phyloP scores from a whole-genome alignment of 352 stramenopile species.

The Phytopythium montanum region DNA sequence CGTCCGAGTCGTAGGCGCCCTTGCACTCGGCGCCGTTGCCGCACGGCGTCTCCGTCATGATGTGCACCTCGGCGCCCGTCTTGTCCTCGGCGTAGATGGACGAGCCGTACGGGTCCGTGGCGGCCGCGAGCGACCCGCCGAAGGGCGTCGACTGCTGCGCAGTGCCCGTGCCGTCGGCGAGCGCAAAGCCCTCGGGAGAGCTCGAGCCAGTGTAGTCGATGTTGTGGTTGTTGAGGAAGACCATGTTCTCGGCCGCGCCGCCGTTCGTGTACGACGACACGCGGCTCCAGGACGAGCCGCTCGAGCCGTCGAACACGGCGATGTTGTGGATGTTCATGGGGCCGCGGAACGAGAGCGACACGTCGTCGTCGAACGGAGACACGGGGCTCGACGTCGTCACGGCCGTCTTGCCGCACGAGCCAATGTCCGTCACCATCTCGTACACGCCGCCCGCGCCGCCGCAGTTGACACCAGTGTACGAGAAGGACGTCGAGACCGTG shows the following conservation, averaged over 20 bases:
- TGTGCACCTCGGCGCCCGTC: slow-evolving; percentile 72
- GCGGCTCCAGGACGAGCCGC: slow-evolving; percentile 42
- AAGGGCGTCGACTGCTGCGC: slow-evolving; percentile 41
- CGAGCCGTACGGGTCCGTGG: slow-evolving; percentile 33
- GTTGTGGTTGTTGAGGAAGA: slow-evolving; percentile 86
- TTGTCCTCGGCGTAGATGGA: slow-evolving; percentile 53
- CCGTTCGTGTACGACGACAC: slow-evolving; percentile 66
- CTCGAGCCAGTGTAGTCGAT: slow-evolving; percentile 54
- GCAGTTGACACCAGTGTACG: slow-evolving; percentile 50
- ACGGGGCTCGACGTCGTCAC: slow-evolving; percentile 39
- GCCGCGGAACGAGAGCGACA: slow-evolving; percentile 64
- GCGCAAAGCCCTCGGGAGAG: slow-evolving; percentile 59
- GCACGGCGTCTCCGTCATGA: slow-evolving; percentile 65
- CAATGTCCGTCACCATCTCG: slow-evolving; percentile 67
- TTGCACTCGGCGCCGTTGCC: slow-evolving; percentile 44
- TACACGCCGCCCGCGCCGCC: slow-evolving; percentile 50
- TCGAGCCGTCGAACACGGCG: slow-evolving; percentile 58
- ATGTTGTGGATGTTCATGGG: slow-evolving; percentile 72
- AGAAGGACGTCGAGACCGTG: slow-evolving; percentile 35
- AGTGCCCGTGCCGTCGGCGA: slow-evolving; percentile 40
- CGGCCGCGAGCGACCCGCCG: slow-evolving; percentile 41
- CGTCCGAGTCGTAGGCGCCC: slow-evolving; percentile 67
- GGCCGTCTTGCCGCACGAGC: slow-evolving; percentile 42
- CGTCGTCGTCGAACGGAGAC: slow-evolving; percentile 59
- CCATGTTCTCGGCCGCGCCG: slow-evolving; percentile 53